A percentile compares a stretch with the other conserved stretches of the same genome.
Evolutionary conservation across 495 filamentous ascomycete genomes (phyloP).

Genomic region (Penicillium taxi): DNA sequence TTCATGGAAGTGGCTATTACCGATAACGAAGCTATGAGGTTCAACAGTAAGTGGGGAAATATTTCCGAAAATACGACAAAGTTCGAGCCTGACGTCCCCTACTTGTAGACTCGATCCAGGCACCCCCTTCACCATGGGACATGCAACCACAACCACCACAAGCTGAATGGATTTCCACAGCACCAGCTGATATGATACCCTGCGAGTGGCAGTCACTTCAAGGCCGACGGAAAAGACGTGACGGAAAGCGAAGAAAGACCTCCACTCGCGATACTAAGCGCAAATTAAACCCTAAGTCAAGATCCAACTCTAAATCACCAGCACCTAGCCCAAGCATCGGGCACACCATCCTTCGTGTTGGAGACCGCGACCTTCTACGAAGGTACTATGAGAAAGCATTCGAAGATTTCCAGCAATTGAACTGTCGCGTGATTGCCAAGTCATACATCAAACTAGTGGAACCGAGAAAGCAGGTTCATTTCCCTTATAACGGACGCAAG

Average conservation of each 20-base stretch:
- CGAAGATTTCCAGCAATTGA: slow-evolving; percentile 39
- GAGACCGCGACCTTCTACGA: slow-evolving; percentile 48
- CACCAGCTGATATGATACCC: slow-evolving; percentile 25
- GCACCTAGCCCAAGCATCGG: slow-evolving; percentile 17
- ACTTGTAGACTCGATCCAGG: slow-evolving; percentile 11
- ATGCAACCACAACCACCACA: slow-evolving; percentile 17
- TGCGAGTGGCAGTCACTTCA: slow-evolving; percentile 32
- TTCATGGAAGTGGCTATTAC: slow-evolving; percentile 27
- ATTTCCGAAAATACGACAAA: too few species aligned
- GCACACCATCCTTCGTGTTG: slow-evolving; percentile 44
- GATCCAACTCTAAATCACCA: slow-evolving; percentile 20
- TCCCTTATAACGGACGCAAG: slow-evolving; percentile 66
- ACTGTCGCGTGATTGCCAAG: slow-evolving; percentile 54
- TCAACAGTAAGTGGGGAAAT: too few species aligned
- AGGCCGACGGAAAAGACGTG: slow-evolving; percentile 25
- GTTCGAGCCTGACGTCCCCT: too few species aligned
- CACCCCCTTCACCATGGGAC: slow-evolving; percentile 9
- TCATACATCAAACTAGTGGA: slow-evolving; percentile 76
- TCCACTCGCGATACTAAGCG: slow-evolving; percentile 18
- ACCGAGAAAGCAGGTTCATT: slow-evolving; percentile 75
- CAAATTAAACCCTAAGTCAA: slow-evolving; percentile 7
- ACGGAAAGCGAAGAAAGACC: slow-evolving; percentile 13
- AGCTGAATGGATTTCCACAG: slow-evolving; percentile 13
- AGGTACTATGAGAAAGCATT: slow-evolving; percentile 51
- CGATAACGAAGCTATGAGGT: slow-evolving; percentile 9